Conservation (phyloP, 148 eudicot genomes). For the Polygonum maritimum region DNA sequence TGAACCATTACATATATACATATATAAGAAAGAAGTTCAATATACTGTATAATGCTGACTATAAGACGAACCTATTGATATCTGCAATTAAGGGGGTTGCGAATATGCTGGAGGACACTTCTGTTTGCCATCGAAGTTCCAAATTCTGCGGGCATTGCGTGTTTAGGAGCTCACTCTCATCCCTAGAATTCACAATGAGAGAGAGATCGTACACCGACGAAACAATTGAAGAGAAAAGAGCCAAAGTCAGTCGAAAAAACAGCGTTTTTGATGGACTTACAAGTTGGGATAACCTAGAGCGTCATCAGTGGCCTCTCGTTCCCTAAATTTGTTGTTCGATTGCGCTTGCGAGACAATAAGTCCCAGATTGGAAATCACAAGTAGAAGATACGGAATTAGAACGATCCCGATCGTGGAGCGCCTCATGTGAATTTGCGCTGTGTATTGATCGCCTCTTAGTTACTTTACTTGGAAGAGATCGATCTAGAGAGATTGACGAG, state of each 20-base stretch:
- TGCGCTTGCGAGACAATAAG: constrained; percentile 29
- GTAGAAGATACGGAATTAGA: constrained; percentile 22
- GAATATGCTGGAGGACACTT: constrained; percentile 96
- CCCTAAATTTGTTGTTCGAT: constrained; percentile 76
- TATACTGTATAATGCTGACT: background rate
- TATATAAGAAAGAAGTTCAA: background rate
- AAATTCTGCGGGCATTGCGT: constrained; percentile 87
- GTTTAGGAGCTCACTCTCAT: constrained; percentile 78
- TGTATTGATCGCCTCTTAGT: background rate
- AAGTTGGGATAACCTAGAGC: constrained; percentile 54
- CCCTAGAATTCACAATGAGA: constrained; percentile 27
- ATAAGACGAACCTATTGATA: constrained; percentile 64
- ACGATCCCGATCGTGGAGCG: constrained; percentile 22
- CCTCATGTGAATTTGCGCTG: constrained; percentile 24
- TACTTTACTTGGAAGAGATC: background rate
- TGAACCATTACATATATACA: background rate
- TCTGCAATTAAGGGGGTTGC: constrained; percentile 94
- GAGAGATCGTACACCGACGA: background rate
- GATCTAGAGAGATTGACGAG: background rate
- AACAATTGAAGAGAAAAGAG: background rate
- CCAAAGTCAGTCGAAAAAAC: background rate
- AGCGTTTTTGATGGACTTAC: constrained; percentile 26
- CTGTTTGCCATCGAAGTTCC: constrained; percentile 94
- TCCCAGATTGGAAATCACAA: constrained; percentile 16
- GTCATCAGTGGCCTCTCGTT: constrained; percentile 83